Conservation (phyloP, 2,329 filamentous ascomycete species). For the Cladobotryum mycophilum region DNA sequence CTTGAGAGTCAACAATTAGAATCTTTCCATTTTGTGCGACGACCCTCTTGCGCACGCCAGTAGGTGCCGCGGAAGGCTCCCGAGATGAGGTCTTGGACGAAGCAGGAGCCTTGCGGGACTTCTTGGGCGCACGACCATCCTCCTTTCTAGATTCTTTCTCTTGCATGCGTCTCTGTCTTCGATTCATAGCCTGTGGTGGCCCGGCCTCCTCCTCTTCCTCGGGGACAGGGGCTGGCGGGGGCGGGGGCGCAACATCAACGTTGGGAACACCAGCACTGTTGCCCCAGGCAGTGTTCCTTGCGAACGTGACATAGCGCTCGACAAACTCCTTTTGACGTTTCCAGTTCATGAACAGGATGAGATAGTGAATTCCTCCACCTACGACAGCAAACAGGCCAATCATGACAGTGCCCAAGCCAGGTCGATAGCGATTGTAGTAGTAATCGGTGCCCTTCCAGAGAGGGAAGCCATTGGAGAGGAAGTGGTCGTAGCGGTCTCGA, state of each 20-base stretch:
- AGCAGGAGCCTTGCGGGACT: conserved; percentile 31
- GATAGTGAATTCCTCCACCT: conserved; percentile 82
- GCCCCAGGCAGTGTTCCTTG: conserved; percentile 83
- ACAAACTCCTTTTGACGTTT: conserved; percentile 88
- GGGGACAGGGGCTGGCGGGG: conserved; percentile 38
- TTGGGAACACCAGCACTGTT: conserved; percentile 69
- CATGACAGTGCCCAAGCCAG: conserved; percentile 80
- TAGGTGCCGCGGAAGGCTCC: conserved; percentile 49
- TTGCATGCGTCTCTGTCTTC: conserved; percentile 81
- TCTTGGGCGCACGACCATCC: conserved; percentile 50
- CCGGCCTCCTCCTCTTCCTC: conserved; percentile 43
- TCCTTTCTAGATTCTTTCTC: conserved; percentile 76
- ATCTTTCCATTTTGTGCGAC: conserved; percentile 94
- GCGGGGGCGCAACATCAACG: conserved; percentile 42
- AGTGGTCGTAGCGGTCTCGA: conserved; percentile 89
- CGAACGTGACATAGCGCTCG: conserved; percentile 84
- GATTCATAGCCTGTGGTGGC: conserved; percentile 61
- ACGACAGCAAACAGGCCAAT: conserved; percentile 73
- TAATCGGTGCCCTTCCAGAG: conserved; percentile 96
- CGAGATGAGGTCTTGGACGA: conserved; percentile 18
- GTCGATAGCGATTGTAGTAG: conserved; percentile 92
- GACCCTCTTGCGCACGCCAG: conserved; percentile 78
- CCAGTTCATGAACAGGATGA: conserved; percentile 78
- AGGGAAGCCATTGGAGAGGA: conserved; percentile 87
- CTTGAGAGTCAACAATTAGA: conserved; percentile 82